phyloP scores from a whole-genome alignment of 2,329 filamentous ascomycete species.

The Sphaerulina musiva region DNA sequence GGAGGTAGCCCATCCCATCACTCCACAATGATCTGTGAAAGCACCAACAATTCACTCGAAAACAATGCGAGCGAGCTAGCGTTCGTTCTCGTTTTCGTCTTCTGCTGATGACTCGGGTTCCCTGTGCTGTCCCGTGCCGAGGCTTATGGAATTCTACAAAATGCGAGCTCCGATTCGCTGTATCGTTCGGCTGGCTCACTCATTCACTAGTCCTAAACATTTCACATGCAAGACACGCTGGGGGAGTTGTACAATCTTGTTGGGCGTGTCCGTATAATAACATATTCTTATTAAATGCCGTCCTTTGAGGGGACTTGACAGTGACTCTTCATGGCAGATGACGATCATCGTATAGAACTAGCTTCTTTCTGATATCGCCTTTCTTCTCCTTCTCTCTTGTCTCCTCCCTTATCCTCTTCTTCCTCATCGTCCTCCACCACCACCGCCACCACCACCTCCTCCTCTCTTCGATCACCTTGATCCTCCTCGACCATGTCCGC shows the following conservation, averaged over 20 bases:
- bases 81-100: constrained; percentile 14
- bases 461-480: background rate
- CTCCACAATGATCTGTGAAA: background rate
- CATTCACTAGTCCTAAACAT: too few relatives aligned
- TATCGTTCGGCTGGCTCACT: background rate
- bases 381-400: background rate
- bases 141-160: background rate
- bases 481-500: constrained; percentile 27
- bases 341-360: too few relatives aligned
- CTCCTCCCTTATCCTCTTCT: background rate
- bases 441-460: background rate
- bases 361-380: background rate
- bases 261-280: background rate
- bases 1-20: too few relatives aligned
- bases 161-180: background rate
- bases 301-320: background rate
- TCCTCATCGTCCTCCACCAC: background rate
- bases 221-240: constrained; percentile 4
- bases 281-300: background rate
- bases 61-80: background rate
- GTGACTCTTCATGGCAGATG: too few relatives aligned
- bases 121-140: background rate
- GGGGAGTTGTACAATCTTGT: background rate
- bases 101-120: background rate
- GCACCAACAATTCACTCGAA: background rate